These are phyloP conservation scores for Globisporangium nunn DNA, from an alignment of 352 stramenopile species.

Conservation along the genomic window DNA sequence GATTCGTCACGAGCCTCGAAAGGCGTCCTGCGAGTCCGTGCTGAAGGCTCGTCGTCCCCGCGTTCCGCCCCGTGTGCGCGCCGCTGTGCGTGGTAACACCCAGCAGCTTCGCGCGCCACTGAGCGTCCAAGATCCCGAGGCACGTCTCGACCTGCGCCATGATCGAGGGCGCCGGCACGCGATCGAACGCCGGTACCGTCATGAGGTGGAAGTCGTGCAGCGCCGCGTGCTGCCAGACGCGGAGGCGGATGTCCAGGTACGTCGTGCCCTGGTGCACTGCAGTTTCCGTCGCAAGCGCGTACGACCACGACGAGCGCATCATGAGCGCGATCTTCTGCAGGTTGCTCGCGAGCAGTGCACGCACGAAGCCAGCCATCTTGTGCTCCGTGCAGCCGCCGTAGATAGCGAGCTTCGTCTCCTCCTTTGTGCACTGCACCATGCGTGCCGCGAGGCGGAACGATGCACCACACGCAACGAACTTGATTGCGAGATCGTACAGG, in stretches of 20 bases:
- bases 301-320: constrained; percentile 56
- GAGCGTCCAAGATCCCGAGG: constrained; percentile 41
- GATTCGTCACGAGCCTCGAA: constrained; percentile 32
- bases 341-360: constrained; percentile 49
- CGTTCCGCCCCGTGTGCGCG: constrained; percentile 32
- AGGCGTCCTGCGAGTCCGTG: constrained; percentile 37
- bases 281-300: constrained; percentile 38
- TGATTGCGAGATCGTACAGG: constrained; percentile 53
- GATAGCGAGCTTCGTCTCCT: constrained; percentile 47
- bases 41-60: constrained; percentile 34
- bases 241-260: constrained; percentile 50
- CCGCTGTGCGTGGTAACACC: constrained; percentile 40
- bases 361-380: constrained; percentile 40
- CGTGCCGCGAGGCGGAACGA: constrained; percentile 47
- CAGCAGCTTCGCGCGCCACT: constrained; percentile 46
- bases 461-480: constrained; percentile 49
- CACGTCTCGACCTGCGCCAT: constrained; percentile 28
- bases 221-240: constrained; percentile 40
- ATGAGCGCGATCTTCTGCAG: constrained; percentile 55
- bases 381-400: constrained; percentile 45
- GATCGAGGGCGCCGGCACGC: constrained; percentile 25
- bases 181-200: constrained; percentile 35
- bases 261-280: constrained; percentile 40
- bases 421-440: constrained; percentile 48
- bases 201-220: constrained; percentile 58